phyloP scores from a whole-genome alignment of 176 grass and related monocot genomes.

The Musa itinerans region DNA sequence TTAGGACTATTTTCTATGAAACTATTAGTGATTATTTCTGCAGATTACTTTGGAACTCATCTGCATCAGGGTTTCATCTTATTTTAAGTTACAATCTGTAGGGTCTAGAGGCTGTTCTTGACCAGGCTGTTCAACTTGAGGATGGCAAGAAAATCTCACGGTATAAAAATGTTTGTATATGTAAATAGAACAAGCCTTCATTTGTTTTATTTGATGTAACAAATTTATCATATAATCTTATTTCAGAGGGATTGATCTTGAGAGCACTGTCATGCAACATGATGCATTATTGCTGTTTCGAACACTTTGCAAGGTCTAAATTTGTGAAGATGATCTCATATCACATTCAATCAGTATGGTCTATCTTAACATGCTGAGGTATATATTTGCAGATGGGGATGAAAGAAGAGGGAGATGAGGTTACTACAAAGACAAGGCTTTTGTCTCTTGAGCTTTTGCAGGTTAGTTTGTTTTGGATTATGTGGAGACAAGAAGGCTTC shows the following conservation, averaged over 20 bases:
- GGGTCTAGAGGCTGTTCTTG: slow-evolving; percentile 97
- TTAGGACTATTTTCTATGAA: slow-evolving; percentile 6
- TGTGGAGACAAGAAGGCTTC: background rate
- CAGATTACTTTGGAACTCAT: background rate
- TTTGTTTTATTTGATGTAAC: slow-evolving; percentile 11
- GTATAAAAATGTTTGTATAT: slow-evolving; percentile 39
- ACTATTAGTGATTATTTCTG: background rate
- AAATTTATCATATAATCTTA: slow-evolving; percentile 12
- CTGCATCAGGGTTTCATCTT: slow-evolving; percentile 7
- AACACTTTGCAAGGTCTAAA: slow-evolving; percentile 90
- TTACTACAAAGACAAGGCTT: slow-evolving; percentile 88
- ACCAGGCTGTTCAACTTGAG: slow-evolving; percentile 96
- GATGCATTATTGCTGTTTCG: slow-evolving; percentile 88
- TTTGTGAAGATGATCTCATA: slow-evolving; percentile 24
- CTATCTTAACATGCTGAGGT: slow-evolving; percentile 15
- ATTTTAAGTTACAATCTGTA: slow-evolving; percentile 34
- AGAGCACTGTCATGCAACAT: slow-evolving; percentile 77
- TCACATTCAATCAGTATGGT: slow-evolving; percentile 6
- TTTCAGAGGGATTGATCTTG: slow-evolving; percentile 77
- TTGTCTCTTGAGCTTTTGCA: slow-evolving; percentile 96
- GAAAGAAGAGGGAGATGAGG: slow-evolving; percentile 99
- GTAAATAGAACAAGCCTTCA: background rate
- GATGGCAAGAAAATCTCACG: slow-evolving; percentile 85
- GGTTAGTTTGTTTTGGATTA: slow-evolving; percentile 31
- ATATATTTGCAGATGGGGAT: slow-evolving; percentile 70